Evolutionary conservation across 768 basidiomycete genomes (phyloP).

Genomic region (Boletus huronensis): DNA sequence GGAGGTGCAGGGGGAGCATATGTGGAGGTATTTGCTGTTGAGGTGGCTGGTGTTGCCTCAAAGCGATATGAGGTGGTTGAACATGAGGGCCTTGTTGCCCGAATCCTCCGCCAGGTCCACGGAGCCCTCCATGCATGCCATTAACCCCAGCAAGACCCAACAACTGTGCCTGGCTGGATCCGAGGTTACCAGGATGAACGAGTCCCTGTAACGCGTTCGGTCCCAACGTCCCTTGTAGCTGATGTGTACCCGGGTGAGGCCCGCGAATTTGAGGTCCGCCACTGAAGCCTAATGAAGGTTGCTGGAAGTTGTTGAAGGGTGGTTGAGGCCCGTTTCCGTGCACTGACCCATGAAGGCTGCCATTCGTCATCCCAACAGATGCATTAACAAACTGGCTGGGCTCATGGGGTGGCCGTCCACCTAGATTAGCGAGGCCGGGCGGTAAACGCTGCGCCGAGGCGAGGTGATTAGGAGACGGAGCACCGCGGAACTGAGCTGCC

Average conservation of each 20-base stretch:
- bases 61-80: conserved; percentile 28
- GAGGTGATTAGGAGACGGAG: conserved; percentile 58
- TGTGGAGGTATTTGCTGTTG: conserved; percentile 56
- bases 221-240: conserved; percentile 44
- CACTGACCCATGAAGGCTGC: conserved; percentile 43
- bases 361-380: conserved; percentile 44
- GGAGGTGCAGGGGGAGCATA: conserved; percentile 53
- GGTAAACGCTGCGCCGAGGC: conserved; percentile 61
- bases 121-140: conserved; percentile 43
- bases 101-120: conserved; percentile 45
- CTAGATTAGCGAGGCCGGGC: conserved; percentile 78
- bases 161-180: conserved; percentile 47
- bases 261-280: conserved; percentile 45
- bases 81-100: conserved; percentile 32
- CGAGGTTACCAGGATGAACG: conserved; percentile 51
- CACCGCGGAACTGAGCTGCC: conserved; percentile 64
- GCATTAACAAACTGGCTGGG: conserved; percentile 55
- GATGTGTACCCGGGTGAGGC: conserved; percentile 44
- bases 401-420: conserved; percentile 78
- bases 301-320: conserved; percentile 53
- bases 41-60: conserved; percentile 34
- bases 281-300: conserved; percentile 43
- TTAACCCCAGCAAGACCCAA: conserved; percentile 44
- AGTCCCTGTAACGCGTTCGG: conserved; percentile 51
- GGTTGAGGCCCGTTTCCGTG: conserved; percentile 47